These are phyloP conservation scores for Cladobotryum protrusum DNA, from an alignment of 2,329 filamentous ascomycete species.

Conservation along the genomic window DNA sequence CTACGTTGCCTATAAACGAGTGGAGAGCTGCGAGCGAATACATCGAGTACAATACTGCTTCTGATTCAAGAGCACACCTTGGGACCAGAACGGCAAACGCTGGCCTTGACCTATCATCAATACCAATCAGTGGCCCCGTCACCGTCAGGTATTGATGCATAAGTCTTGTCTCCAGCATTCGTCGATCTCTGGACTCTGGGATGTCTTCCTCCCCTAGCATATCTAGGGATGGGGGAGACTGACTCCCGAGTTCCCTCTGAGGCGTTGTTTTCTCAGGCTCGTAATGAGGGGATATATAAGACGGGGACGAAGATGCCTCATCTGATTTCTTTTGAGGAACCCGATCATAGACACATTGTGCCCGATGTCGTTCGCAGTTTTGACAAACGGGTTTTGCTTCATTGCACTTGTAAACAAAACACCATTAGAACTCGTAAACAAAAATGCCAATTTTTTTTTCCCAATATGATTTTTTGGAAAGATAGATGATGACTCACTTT, in stretches of 20 bases:
- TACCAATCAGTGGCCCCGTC: constrained; percentile 10
- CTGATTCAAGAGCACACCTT: constrained; percentile 12
- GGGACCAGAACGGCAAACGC: constrained; percentile 12
- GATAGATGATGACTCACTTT: constrained; percentile 9
- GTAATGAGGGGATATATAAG: background rate
- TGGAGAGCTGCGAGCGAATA: constrained; percentile 16
- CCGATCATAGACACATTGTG: constrained; percentile 16
- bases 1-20: constrained; percentile 7
- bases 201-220: constrained; percentile 8
- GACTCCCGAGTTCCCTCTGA: background rate
- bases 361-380: constrained; percentile 13
- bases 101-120: constrained; percentile 13
- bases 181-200: constrained; percentile 14
- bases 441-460: background rate
- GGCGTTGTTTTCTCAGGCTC: background rate
- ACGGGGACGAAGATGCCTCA: constrained; percentile 1
- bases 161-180: constrained; percentile 13
- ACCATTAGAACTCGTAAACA: background rate
- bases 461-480: background rate
- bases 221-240: constrained; percentile 1
- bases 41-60: constrained; percentile 16
- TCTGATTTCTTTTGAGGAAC: constrained; percentile 1
- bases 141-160: constrained; percentile 16
- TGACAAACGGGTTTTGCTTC: constrained; percentile 16
- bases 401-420: constrained; percentile 11